Evolutionary conservation across 164 flowering plant genomes (phyloP).

Genomic region (Cinnamomum micranthum): DNA sequence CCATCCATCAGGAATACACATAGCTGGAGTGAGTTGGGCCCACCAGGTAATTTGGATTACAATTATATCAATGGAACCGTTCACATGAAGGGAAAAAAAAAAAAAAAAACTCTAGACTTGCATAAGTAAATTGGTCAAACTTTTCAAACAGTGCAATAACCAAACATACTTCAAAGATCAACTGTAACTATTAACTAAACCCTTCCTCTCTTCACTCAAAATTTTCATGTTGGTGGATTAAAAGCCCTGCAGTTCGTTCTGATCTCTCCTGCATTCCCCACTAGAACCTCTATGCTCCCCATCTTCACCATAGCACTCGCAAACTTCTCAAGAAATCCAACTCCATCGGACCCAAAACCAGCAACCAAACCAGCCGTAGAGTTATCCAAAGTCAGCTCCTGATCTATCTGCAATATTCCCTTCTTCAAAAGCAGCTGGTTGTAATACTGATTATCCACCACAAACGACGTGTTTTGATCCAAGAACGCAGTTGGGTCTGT

Average conservation of each 20-base stretch:
- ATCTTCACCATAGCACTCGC: slow-evolving; percentile 12
- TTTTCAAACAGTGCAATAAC: too few relatives aligned
- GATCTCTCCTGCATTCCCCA: slow-evolving; percentile 10
- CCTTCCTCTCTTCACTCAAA: neutral
- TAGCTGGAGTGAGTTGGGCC: too few relatives aligned
- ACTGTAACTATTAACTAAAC: too few relatives aligned
- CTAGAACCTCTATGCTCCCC: slow-evolving; percentile 8
- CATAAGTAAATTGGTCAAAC: too few relatives aligned
- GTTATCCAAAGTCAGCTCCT: slow-evolving; percentile 5
- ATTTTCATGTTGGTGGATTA: neutral
- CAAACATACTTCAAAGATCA: too few relatives aligned
- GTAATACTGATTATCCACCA: slow-evolving; percentile 6
- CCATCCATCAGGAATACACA: too few relatives aligned
- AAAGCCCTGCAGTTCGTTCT: slow-evolving; percentile 7
- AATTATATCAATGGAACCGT: too few relatives aligned
- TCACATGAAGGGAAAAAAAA: too few relatives aligned
- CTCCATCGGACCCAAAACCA: slow-evolving; percentile 1
- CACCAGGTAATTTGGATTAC: too few relatives aligned
- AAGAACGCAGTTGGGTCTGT: slow-evolving; percentile 10
- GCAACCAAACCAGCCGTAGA: slow-evolving; percentile 3
- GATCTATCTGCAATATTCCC: slow-evolving; percentile 10
- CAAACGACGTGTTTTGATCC: slow-evolving; percentile 10
- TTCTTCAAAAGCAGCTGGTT: slow-evolving; percentile 5
- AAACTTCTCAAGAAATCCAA: slow-evolving; percentile 10
- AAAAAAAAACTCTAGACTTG: too few relatives aligned